Base-by-base conservation (phyloP, 331 rosid genomes). In the Quercus tomentella region DNA sequence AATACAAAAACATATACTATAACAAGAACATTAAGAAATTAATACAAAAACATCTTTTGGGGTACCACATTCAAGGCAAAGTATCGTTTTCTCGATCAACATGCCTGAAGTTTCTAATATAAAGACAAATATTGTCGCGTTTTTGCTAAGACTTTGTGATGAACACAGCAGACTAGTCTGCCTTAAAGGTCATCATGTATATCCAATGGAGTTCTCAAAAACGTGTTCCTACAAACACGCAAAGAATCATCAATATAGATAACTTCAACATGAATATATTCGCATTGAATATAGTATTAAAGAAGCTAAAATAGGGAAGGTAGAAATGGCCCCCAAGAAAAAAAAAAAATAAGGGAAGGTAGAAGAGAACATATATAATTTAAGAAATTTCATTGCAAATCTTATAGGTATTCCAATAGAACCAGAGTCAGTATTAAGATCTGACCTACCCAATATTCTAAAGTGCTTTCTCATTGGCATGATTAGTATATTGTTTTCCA, bases 361-460 rank as follows among this genome's bases (percentile, higher is more conserved):
- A 30, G 43, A 60, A 31, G 55, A 72, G 65, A 65, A 33, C 26
- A 60, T 76, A 41, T 30, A 84, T 31, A 74, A 71, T 79, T 72
- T 35, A 73, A 62, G 14, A 67, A 33, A 63, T 26, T 63, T 30
- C 22, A 63, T 63, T 5, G 35, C 23, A 80, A 72, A 55, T 67
- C 56, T 66, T 17, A 52, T 74, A 35, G 52, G 55, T 11, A 70
- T 79, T 58, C 31, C 49, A 76, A 75, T 49, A n/a, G 67, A 31
- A 31, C 31, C n/a, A 56, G 74, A 73, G 73, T 26, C 49, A 67
- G 76, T 84, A 80, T 76, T 79, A 82, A 80, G 77, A 74, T 73
- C 77, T 71, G 70, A 90, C 93, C 97, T 45, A 86, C 96, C 85
- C 79, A 80, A 87, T 90, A 90, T 87, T 92, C 88, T 83, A 76